Evolutionary conservation across 2,329 filamentous ascomycete genomes (phyloP), one percentile per base, ranked within the genome.

Genomic region (Fusarium agapanthi): DNA sequence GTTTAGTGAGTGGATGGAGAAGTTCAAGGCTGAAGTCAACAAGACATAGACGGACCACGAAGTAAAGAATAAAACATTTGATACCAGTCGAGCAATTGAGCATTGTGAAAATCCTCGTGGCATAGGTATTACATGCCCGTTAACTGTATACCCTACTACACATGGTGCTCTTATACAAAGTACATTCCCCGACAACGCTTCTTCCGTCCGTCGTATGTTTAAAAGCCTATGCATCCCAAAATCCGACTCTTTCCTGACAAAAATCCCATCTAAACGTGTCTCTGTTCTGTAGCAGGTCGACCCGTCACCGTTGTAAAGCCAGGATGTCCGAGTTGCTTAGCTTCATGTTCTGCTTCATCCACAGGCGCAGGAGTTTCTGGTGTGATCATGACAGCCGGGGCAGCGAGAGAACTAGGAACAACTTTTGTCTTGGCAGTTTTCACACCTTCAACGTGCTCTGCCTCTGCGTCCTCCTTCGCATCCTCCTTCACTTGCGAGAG

Each of bases 1-100:
- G 76, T 97, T 97, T 78, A 92, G 91, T 1, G 85, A 88, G 22
- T 97, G 95, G 95, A 89, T 87, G n/a, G 85, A 83, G 16, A 88
- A 86, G 69, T 90, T 89, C 71, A 85, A 86, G 76, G 76, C 79
- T 37, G 85, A 88, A 72, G 85, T 89, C 20, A 87, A 85, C 71
- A 87, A 86, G 77, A 26, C 60, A 2, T 74, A 66, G 37, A n/a
- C 8, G 15, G 15, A 18, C 3, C 18, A 11, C 11, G 13, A 13
- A n/a, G 16, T 14, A 15, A 26, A 59, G 3, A 38, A 43, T 45
- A 32, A 64, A 66, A 18, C 11, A 41, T 24, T 32, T 22, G n/a
- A 11, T 26, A 22, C 87, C 83, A 5, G 20, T 34, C 26, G 35
- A 40, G n/a, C 30, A 30, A 60, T 56, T 30, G 34, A 35, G 22